Percentiles rank a stretch among this genome's conserved stretches.
These are phyloP conservation scores for Monilinia laxa DNA, from an alignment of 2,329 filamentous ascomycete species.

Conservation along the genomic window DNA sequence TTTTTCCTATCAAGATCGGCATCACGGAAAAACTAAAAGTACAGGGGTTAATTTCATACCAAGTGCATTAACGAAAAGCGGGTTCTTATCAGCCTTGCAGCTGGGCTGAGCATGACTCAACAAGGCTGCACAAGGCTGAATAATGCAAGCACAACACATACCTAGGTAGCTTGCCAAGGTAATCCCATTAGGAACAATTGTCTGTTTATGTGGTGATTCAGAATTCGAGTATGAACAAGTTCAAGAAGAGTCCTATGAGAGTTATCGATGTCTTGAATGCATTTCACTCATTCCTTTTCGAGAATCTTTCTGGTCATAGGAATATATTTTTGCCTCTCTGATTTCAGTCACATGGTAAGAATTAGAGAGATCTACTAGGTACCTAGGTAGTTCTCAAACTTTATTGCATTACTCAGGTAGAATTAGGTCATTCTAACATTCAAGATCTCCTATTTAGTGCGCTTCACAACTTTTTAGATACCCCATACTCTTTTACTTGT, in stretches of 20 bases:
- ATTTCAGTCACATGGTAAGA: background rate
- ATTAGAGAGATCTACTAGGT: background rate
- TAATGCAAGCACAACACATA: background rate
- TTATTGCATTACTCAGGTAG: too few relatives aligned
- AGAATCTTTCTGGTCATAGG: too few relatives aligned
- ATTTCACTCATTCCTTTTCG: too few relatives aligned
- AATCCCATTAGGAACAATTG: background rate
- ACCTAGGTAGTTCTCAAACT: too few relatives aligned
- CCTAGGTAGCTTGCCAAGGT: background rate
- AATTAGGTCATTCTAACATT: background rate
- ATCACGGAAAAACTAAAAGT: conserved; percentile 14
- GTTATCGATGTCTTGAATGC: too few relatives aligned
- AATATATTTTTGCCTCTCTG: too few relatives aligned
- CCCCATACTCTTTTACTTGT: conserved; percentile 5
- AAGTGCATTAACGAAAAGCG: background rate
- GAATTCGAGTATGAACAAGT: too few relatives aligned
- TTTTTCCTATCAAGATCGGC: conserved; percentile 17
- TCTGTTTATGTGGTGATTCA: background rate
- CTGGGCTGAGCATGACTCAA: background rate
- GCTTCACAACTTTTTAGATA: background rate
- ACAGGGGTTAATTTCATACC: conserved; percentile 5
- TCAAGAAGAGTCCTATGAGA: too few relatives aligned
- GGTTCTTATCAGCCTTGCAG: background rate
- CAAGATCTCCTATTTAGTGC: conserved; percentile 10
- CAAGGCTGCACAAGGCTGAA: conserved; percentile 1